phyloP scores from a whole-genome alignment of 768 basidiomycete species.

The Xerocomus brunneocitrinus region DNA sequence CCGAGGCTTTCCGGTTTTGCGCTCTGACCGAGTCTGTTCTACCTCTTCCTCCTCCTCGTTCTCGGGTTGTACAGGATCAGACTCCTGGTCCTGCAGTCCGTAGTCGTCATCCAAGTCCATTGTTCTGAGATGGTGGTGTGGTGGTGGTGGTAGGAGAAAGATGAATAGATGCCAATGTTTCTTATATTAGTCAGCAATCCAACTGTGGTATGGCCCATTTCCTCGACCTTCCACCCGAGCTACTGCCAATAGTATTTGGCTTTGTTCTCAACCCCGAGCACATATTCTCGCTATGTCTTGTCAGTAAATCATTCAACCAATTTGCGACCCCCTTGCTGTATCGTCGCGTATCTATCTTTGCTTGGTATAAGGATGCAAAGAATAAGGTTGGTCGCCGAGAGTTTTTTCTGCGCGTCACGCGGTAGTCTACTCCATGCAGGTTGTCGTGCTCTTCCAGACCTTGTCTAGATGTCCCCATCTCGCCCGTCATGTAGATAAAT shows the following conservation, averaged over 20 bases:
- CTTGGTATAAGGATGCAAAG: conserved; percentile 69
- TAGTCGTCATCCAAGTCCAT: conserved; percentile 36
- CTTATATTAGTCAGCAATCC: conserved; percentile 26
- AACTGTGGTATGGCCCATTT: conserved; percentile 38
- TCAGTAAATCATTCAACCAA: conserved; percentile 50
- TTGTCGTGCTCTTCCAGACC: conserved; percentile 57
- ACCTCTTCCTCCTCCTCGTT: conserved; percentile 40
- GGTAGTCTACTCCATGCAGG: conserved; percentile 34
- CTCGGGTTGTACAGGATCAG: conserved; percentile 26
- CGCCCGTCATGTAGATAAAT: conserved; percentile 49
- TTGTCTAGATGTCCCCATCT: conserved; percentile 51
- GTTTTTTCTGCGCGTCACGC: not conserved
- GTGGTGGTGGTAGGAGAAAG: conserved; percentile 17
- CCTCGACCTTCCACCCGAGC: conserved; percentile 59
- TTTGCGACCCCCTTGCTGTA: conserved; percentile 56
- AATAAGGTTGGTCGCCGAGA: conserved; percentile 39
- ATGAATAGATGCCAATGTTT: conserved; percentile 4
- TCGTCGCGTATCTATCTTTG: conserved; percentile 53
- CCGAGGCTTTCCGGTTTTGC: conserved; percentile 22
- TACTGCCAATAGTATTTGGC: conserved; percentile 53
- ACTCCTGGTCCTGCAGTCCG: conserved; percentile 25
- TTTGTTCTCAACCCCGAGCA: conserved; percentile 50
- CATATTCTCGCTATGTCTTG: conserved; percentile 49
- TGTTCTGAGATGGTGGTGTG: conserved; percentile 23
- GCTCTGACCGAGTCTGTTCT: conserved; percentile 19